Evolutionary conservation across 192 early-diverging fungal genomes (phyloP).

Genomic region (Mortierella alpina): DNA sequence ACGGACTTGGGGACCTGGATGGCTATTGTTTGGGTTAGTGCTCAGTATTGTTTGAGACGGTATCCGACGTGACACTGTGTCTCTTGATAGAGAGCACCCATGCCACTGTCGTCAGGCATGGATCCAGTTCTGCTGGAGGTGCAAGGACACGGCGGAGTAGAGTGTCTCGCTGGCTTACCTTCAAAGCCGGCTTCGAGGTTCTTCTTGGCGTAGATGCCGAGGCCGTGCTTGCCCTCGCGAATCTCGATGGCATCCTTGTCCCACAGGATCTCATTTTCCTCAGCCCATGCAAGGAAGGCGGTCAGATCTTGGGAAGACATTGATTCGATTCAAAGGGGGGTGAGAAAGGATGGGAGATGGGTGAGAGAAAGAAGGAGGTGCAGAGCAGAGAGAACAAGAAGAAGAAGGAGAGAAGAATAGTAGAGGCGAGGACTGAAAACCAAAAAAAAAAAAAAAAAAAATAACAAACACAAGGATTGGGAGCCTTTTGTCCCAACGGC

Average conservation of each 20-base stretch:
- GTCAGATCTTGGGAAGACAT: constrained; percentile 37
- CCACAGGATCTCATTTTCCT: constrained; percentile 63
- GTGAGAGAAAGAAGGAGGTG: no score
- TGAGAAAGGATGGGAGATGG: no score
- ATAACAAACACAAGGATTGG: no score
- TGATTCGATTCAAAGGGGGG: neutral
- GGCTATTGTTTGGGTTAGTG: constrained; percentile 3
- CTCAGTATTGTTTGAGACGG: no score
- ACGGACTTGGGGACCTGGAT: constrained; percentile 80
- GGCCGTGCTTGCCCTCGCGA: constrained; percentile 54
- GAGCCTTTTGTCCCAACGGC: neutral
- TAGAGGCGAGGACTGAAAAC: no score
- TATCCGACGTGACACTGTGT: no score
- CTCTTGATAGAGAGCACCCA: neutral
- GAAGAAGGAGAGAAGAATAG: no score
- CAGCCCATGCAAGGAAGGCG: constrained; percentile 61
- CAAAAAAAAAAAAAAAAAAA: no score
- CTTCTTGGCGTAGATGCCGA: constrained; percentile 44
- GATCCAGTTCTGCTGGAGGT: no score
- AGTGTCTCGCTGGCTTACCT: constrained; percentile 3
- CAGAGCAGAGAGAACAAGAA: no score
- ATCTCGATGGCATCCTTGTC: constrained; percentile 67
- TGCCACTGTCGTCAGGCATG: no score
- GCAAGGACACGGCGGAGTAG: neutral
- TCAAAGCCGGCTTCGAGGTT: constrained; percentile 28